A percentile compares a stretch with the other conserved stretches of the same genome.
phyloP scores from a whole-genome alignment of 2,329 filamentous ascomycete species.

The Fonsecaea multimorphosa region DNA sequence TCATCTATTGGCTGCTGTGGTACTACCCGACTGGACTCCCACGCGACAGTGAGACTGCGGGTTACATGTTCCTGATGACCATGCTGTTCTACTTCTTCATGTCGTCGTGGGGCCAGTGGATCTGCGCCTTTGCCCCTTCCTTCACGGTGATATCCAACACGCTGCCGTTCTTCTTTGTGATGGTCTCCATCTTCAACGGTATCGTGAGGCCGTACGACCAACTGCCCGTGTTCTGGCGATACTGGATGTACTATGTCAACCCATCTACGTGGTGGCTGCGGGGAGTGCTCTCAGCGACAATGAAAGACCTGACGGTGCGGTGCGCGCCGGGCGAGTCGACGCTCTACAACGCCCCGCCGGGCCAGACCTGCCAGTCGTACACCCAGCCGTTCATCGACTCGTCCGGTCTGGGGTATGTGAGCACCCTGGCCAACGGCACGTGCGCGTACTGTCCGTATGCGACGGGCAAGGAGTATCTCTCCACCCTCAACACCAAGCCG shows the following conservation, averaged over 20 bases:
- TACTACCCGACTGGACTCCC: constrained; percentile 78
- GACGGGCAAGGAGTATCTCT: constrained; percentile 70
- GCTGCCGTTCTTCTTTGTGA: constrained; percentile 81
- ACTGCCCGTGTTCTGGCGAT: constrained; percentile 53
- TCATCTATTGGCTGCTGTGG: constrained; percentile 76
- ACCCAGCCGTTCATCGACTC: constrained; percentile 63
- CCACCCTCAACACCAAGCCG: constrained; percentile 60
- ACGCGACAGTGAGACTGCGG: constrained; percentile 66
- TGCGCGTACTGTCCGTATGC: constrained; percentile 75
- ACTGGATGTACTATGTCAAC: constrained; percentile 65
- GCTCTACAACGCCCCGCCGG: constrained; percentile 68
- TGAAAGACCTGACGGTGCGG: constrained; percentile 58
- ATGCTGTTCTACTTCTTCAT: constrained; percentile 79
- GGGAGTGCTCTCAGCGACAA: constrained; percentile 69
- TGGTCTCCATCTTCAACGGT: constrained; percentile 78
- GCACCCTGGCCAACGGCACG: constrained; percentile 63
- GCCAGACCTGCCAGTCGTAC: constrained; percentile 69
- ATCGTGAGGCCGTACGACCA: constrained; percentile 71
- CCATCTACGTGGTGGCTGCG: constrained; percentile 75
- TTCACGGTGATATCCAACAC: constrained; percentile 78
- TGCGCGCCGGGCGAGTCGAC: constrained; percentile 66
- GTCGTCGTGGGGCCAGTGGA: constrained; percentile 80
- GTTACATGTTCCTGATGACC: constrained; percentile 79
- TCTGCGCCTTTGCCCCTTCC: constrained; percentile 78
- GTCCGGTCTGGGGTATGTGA: constrained; percentile 57